These are phyloP conservation scores for Candida tropicalis DNA, from an alignment of 1,139 yeast species.

Conservation along the genomic window DNA sequence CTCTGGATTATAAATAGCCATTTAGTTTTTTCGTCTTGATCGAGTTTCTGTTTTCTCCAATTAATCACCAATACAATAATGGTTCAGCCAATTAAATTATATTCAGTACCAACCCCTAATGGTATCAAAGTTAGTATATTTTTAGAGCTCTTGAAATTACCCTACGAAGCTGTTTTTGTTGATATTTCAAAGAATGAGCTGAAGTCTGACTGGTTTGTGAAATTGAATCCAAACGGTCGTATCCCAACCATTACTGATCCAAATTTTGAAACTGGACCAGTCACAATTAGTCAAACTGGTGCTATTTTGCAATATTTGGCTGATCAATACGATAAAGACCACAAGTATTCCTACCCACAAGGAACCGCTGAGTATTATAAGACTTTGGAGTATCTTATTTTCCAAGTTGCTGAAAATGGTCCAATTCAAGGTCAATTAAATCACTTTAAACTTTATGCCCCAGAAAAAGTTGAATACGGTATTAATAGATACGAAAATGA, in stretches of 20 bases:
- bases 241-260: conserved; percentile 59
- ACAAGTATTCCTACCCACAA: conserved; percentile 47
- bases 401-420: conserved; percentile 62
- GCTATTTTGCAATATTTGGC: conserved; percentile 60
- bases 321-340: conserved; percentile 57
- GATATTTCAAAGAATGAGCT: conserved; percentile 43
- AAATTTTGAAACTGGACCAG: conserved; percentile 32
- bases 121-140: conserved; percentile 54
- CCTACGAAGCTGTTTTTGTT: conserved; percentile 47
- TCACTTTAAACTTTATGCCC: conserved; percentile 47
- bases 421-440: conserved; percentile 64
- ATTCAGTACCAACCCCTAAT: conserved; percentile 57
- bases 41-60: no score
- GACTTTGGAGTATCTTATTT: conserved; percentile 52
- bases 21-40: no score
- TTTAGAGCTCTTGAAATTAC: conserved; percentile 49
- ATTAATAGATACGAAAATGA: conserved; percentile 53
- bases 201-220: conserved; percentile 56
- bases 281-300: conserved; percentile 55
- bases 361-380: conserved; percentile 52
- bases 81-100: conserved; percentile 23
- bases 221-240: conserved; percentile 63
- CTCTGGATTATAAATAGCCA: no score
- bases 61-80: conserved; percentile 7
- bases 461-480: conserved; percentile 55